Evolutionary conservation across 192 early-diverging fungal genomes (phyloP), one percentile per base, ranked within the genome.

Genomic region (Rhizophagus prolifer): DNA sequence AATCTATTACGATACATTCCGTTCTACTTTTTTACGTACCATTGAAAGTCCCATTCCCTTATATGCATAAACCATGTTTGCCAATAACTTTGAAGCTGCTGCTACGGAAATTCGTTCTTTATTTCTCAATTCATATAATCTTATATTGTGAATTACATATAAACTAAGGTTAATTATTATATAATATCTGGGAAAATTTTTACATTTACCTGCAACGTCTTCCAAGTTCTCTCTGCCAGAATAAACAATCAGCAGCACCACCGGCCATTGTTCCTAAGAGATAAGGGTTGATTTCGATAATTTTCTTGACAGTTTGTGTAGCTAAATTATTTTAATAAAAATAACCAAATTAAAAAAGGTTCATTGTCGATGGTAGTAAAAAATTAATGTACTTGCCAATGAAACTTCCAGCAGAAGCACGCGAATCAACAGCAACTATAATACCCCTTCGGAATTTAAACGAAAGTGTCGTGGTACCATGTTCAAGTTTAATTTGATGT

Each of bases 41-140:
- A 99, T 99, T 26, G 96, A 97, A 75, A 99, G 82, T 13, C 96
- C 98, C 94, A 98, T 98, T 76, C 98, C 96, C 81, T 97, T 99
- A 90, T 98, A 99, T 64, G 92, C 83, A 80, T 95, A 96, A 9
- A 99, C 96, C 91, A 98, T 94, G 87, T 99, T 99, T 70, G 91
- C 89, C 70, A 99, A 82, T 60, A 99, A 82, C 84, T 99, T 99
- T 44, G 96, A 98, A 10, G 98, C 98, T 1, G 96, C 98, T 23
- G 96, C 94, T 31, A 98, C 97, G 25, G 96, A 96, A 80, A 99
- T 99, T 38, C 95, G 91, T 86, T 99, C 95, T 88, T 97, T 98
- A 86, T 99, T 98, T 79, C 95, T 88, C 59, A 99, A 88, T 85
- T 98, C 96, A 75, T 97, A 95, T 74, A 99, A 83, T 70, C 96